A percentile compares a stretch with the other conserved stretches of the same genome.
phyloP scores from a whole-genome alignment of 2,329 filamentous ascomycete genomes.

The Ploettnerulaceae sp. region DNA sequence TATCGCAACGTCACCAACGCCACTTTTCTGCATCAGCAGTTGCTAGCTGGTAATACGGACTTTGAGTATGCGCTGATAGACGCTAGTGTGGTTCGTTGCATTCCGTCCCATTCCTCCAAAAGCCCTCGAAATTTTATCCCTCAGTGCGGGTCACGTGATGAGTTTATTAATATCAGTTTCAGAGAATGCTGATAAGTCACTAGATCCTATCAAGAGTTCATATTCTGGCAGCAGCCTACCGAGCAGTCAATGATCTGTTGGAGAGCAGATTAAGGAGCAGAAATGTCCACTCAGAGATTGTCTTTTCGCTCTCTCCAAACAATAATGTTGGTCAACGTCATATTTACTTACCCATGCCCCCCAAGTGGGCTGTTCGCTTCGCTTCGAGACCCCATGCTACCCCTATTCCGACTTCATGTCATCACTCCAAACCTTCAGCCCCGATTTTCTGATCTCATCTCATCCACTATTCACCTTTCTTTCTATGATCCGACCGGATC shows the following conservation, averaged over 20 bases:
- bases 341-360: no score
- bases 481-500: background rate
- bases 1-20: constrained; percentile 77
- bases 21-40: constrained; percentile 71
- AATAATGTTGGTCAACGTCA: constrained; percentile 47
- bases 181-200: background rate
- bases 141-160: no score
- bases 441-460: constrained; percentile 2
- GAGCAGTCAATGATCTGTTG: constrained; percentile 44
- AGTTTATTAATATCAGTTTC: no score
- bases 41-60: constrained; percentile 75
- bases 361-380: no score
- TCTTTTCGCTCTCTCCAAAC: constrained; percentile 50
- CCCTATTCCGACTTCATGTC: no score
- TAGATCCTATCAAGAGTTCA: constrained; percentile 46
- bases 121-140: no score
- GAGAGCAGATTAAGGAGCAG: constrained; percentile 41
- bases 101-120: background rate
- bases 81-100: constrained; percentile 61
- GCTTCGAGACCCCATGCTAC: no score
- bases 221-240: constrained; percentile 44
- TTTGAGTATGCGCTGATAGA: constrained; percentile 96
- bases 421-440: no score
- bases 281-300: constrained; percentile 53
- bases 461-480: background rate